Evolutionary conservation across 495 filamentous ascomycete species (phyloP), one percentile per base, ranked within the genome.

Genomic region (Daldinia caldariorum): DNA sequence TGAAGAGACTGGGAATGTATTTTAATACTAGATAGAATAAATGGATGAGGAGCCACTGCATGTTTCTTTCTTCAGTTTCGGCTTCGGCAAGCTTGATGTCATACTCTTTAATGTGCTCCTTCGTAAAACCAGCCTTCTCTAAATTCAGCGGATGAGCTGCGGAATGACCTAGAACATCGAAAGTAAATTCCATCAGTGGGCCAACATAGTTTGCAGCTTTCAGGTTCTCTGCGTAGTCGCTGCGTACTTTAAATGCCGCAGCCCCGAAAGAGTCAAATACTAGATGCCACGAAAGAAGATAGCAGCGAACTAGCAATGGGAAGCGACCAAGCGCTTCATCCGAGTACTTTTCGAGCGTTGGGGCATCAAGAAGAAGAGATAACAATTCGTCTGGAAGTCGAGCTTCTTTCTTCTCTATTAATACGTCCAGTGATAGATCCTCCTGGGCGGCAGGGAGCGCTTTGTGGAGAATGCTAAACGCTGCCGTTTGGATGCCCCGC

Each of bases 201-300:
- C 82, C 78, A 2, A 94, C 75, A 55, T 90, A 90, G 16, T 88
- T 83, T 14, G 90, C 90, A 32, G 91, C 86, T 76, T 92, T 93
- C 61, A 97, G 85, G 35, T 88, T 86, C 4, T 90, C 83, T 0
- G 86, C 84, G 74, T 98, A 99, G 71, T 93, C 88, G 51, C 84
- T 86, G 71, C 91, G 90, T 9, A 97, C 88, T 73, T 92, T 89
- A 75, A 90, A 89, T 4, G 94, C 93, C 6, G 94, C 88, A 47
- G 90, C 88, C 54, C 85, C 81, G 75, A 95, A 95, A 64, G 94
- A 91, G 71, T 95, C 93, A 74, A 97, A 97, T 3, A 97, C 87
- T 13, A 98, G 80, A 62, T 92, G 87, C 95, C 95, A 98, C 43
- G 93, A 91, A 31, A 97, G 80, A n/a, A 98, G 84, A 75, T 97